Conservation (phyloP, 352 stramenopile genomes). For the Phytophthora capsici region DNA sequence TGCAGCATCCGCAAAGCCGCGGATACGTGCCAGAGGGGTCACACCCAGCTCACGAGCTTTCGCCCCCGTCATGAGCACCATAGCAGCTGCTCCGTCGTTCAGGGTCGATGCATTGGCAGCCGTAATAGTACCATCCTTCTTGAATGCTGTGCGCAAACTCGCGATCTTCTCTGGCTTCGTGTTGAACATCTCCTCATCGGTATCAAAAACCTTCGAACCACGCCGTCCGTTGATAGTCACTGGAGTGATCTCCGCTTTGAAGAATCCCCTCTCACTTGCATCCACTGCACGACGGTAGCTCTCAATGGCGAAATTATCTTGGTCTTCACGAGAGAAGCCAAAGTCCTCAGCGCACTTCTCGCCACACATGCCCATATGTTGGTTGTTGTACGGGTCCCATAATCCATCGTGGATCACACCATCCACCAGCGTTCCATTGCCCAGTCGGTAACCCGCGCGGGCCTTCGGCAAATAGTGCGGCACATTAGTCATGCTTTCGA, state of each 20-base stretch:
- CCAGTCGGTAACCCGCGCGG: conserved; percentile 91
- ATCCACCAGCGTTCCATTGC: conserved; percentile 91
- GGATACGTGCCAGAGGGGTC: conserved; percentile 77
- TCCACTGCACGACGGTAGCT: conserved; percentile 88
- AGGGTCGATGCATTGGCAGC: conserved; percentile 97
- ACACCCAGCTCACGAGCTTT: conserved; percentile 87
- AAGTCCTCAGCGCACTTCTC: conserved; percentile 95
- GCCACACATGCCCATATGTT: conserved; percentile 95
- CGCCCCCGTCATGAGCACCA: conserved; percentile 96
- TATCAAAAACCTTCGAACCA: conserved; percentile 71
- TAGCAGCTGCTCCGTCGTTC: conserved; percentile 96
- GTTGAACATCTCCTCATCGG: conserved; percentile 94
- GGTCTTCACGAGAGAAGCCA: conserved; percentile 92
- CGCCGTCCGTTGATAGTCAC: conserved; percentile 81
- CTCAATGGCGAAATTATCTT: conserved; percentile 95
- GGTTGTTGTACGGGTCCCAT: conserved; percentile 98
- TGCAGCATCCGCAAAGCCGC: conserved; percentile 82
- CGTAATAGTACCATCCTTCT: conserved; percentile 96
- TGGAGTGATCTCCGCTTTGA: conserved; percentile 90
- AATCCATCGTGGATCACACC: conserved; percentile 96
- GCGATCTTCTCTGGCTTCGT: conserved; percentile 93
- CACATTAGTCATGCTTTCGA: conserved; percentile 98
- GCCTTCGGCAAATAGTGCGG: conserved; percentile 96
- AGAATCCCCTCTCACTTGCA: conserved; percentile 87
- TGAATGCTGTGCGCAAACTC: conserved; percentile 93